Percentiles rank a stretch among this genome's conserved stretches.
Evolutionary conservation across 345 rosid species (phyloP).

Genomic region (Ailanthus altissimus): DNA sequence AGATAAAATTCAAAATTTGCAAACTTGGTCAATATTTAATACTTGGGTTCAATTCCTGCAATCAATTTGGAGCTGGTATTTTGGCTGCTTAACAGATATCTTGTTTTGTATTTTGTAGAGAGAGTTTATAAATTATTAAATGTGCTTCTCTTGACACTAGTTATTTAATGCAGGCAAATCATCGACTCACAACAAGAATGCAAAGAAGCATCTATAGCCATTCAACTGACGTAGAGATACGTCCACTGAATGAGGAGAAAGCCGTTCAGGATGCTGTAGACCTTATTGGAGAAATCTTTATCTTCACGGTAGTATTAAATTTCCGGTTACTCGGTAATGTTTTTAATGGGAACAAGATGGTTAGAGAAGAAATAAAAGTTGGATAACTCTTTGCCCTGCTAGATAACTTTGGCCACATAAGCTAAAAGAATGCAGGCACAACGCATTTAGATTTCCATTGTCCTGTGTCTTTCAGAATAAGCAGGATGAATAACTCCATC

Average conservation of each 20-base stretch:
- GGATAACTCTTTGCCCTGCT: not conserved
- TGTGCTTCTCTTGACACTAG: constrained; percentile 17
- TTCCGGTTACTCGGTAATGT: constrained; percentile 4
- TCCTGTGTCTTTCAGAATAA: not conserved
- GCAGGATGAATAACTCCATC: not conserved
- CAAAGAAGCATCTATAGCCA: constrained; percentile 82
- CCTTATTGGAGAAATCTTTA: constrained; percentile 81
- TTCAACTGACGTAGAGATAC: constrained; percentile 81
- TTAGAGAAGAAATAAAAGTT: not conserved
- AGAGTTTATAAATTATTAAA: not conserved
- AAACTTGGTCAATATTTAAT: not conserved
- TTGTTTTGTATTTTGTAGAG: not conserved
- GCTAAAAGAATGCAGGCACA: not conserved
- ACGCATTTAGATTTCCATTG: constrained; percentile 2
- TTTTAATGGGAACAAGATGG: not conserved
- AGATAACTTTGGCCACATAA: not conserved
- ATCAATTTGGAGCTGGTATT: not conserved
- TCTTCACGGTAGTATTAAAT: constrained; percentile 60
- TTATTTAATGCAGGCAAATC: constrained; percentile 58
- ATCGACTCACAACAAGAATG: constrained; percentile 66
- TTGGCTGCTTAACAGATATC: constrained; percentile 4
- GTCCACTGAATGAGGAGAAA: constrained; percentile 87
- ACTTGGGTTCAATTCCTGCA: not conserved
- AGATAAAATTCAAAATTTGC: not conserved
- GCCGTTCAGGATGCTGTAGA: constrained; percentile 98